Evolutionary conservation across 305 asterid genomes (phyloP), one percentile per base, ranked within the genome.

Genomic region (Fraxinus angustifolia): DNA sequence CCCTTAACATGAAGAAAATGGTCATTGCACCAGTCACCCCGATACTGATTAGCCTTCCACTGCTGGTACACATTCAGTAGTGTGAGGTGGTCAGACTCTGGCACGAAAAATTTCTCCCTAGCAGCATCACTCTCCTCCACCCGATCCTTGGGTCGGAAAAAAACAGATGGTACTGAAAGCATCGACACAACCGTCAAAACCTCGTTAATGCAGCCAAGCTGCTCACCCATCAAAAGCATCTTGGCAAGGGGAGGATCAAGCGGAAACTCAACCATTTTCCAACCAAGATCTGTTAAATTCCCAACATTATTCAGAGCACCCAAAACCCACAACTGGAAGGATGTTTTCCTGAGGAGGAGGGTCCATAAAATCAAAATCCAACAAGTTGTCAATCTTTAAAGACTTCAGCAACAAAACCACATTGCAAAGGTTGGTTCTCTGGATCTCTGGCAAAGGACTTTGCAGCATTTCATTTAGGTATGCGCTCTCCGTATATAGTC

Each of bases 181-280:
- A 96, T 96, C 0, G 99, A 93, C 75, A 94, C 98, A 12, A 96
- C 89, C 16, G 99, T 96, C 83, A 94, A 84, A 71, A 96, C 98
- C 91, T 96, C 99, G 2, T 94, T 91, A 38, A 93, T 23, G 87
- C 99, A 94, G 17, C 65, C 94, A 4, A 96, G 89, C 79, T 90
- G 85, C 84, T 93, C 98, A 0, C 99, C 98, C 80, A 92, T 93
- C 83, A 96, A 72, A 75, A 96, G 95, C 97, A 93, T 96, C 89
- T 94, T 96, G 10, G 98, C 99, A 33, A 96, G 93, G 26, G 98
- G 98, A 30, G 99, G 99, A 79, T 96, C 99, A 10, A 94, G 91
- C 0, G 98, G 98, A 81, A 96, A 92, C 89, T 96, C 99, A 7
- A 94, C 98, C 98, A 96, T 96, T 83, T 94, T 93, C 98, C 98